Evolutionary conservation across 208 protist species (phyloP).

Genomic region (Crithidia fasciculata): DNA sequence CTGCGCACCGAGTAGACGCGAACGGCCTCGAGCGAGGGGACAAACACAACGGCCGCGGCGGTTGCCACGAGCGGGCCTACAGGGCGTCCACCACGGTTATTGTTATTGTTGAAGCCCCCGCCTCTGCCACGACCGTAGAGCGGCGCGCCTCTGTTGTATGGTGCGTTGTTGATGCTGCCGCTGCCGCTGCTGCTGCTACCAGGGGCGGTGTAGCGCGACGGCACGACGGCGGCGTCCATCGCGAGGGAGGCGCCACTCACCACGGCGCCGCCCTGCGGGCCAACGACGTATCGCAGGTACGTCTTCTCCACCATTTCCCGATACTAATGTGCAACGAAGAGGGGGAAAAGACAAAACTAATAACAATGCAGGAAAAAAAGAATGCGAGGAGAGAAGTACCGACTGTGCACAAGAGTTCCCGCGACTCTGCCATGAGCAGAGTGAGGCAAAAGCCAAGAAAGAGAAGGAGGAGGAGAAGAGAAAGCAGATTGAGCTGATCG

Average conservation of each 20-base stretch:
- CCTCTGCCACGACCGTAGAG: constrained; percentile 14
- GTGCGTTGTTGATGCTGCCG: background rate
- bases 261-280: constrained; percentile 77
- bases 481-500: background rate
- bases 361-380: constrained; percentile 14
- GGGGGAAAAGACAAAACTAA: background rate
- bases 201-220: constrained; percentile 32
- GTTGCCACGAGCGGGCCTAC: constrained; percentile 14
- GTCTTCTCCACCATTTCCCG: constrained; percentile 84
- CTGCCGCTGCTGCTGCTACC: constrained; percentile 4
- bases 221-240: constrained; percentile 51
- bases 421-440: background rate
- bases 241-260: constrained; percentile 71
- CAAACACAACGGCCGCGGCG: constrained; percentile 62
- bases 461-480: background rate
- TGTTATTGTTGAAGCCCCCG: background rate
- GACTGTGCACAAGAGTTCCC: no score
- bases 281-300: constrained; percentile 87
- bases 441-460: background rate
- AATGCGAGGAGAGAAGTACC: background rate
- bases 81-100: background rate
- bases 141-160: background rate
- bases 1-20: constrained; percentile 83
- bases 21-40: constrained; percentile 85
- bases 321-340: background rate